Base-by-base conservation (phyloP, 2,329 filamentous ascomycete genomes). In the Colletotrichum sidae region DNA sequence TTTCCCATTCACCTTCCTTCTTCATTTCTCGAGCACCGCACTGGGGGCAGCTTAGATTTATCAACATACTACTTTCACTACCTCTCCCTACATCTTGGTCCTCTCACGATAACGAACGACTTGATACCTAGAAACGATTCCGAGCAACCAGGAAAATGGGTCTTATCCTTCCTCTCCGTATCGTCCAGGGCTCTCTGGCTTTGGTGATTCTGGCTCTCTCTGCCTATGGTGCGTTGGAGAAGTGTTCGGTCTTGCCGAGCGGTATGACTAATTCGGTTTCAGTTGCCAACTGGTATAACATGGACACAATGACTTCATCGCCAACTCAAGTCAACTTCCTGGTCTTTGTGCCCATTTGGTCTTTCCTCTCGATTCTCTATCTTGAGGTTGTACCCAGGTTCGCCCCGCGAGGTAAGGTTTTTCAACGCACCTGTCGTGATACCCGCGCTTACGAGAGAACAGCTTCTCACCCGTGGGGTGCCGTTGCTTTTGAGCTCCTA, bases 251-350 rank as follows among this genome's bases (percentile, higher is more conserved):
- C 34, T 34, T 8, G 4, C 8, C 47, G 45, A 33, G 33, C 49
- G 33, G 42, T 57, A 65, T 62, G 53, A 72, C 69, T 72, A 15
- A 49, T 25, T 53, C 35, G 45, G 37, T 17, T 39, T 64, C 60
- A 90, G 88, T 90, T 60, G 79, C 84, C 69, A 80, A 89, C 75
- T 89, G 86, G 84, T 89, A 88, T 74, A 81, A 84, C 73, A 78
- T 76, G 65, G 78, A 86, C 71, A 90, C 85, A 71, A 78, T 82
- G 68, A 82, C 81, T 4, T 70, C 80, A 15, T 82, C 86, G n/a
- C 87, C 88, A 0, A 77, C 81, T 4, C 82, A 87, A 67, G 76
- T 90, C 75, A 85, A 83, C 78, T 88, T 88, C 74, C 75, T 89
- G 67, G 76, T 89, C 70, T 85, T 86, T 71, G 79, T 79, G 34